Conservation (phyloP, 2,329 filamentous ascomycete genomes). For the Xylariaceae sp. region DNA sequence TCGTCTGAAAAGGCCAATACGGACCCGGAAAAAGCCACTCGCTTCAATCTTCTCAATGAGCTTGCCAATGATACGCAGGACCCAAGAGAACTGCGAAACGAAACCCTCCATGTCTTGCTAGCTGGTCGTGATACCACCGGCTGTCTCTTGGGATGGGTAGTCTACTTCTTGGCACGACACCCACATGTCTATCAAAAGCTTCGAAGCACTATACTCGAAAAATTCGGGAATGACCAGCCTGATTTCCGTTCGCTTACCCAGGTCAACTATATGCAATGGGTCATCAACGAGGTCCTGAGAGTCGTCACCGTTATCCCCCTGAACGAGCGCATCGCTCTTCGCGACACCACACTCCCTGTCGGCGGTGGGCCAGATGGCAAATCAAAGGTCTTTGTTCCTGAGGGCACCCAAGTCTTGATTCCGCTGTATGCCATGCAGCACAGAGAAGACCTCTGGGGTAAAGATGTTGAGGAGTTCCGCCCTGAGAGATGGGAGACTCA, state of each 20-base stretch:
- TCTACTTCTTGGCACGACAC: constrained; percentile 40
- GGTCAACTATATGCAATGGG: constrained; percentile 6
- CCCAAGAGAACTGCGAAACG: constrained; percentile 41
- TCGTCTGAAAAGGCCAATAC: constrained; percentile 37
- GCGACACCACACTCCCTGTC: constrained; percentile 39
- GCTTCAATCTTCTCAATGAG: constrained; percentile 43
- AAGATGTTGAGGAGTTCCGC: constrained; percentile 16
- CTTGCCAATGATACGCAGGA: constrained; percentile 43
- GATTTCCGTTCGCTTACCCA: constrained; percentile 8
- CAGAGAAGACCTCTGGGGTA: constrained; percentile 28
- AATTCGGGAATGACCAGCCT: constrained; percentile 52
- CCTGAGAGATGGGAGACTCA: constrained; percentile 17
- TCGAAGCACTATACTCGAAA: constrained; percentile 35
- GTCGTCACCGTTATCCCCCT: constrained; percentile 22
- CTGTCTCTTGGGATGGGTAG: constrained; percentile 45
- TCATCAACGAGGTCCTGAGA: constrained; percentile 6
- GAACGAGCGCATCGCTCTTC: constrained; percentile 26
- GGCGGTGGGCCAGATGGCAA: constrained; percentile 43
- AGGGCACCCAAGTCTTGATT: constrained; percentile 36
- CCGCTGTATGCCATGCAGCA: constrained; percentile 34
- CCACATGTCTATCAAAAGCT: constrained; percentile 40
- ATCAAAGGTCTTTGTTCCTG: constrained; percentile 41
- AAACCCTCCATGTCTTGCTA: constrained; percentile 39
- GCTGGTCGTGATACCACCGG: constrained; percentile 54
- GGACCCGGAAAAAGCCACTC: constrained; percentile 20